These are phyloP conservation scores for Ramularia endophylla DNA, from an alignment of 2,329 filamentous ascomycete genomes.

Conservation along the genomic window DNA sequence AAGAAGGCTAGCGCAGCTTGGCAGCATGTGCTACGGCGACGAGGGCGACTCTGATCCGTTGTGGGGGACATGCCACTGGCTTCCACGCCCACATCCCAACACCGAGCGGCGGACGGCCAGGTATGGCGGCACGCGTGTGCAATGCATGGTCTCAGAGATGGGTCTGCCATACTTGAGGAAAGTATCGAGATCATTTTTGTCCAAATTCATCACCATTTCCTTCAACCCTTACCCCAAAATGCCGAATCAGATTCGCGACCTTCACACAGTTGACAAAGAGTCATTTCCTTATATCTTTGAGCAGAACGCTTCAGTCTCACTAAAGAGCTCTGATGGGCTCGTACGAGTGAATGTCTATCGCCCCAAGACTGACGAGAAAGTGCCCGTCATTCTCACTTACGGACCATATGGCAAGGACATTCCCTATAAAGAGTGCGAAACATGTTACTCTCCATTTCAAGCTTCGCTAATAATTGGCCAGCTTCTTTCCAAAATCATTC, in stretches of 20 bases:
- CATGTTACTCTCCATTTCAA: constrained; percentile 24
- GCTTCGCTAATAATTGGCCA: constrained; percentile 14
- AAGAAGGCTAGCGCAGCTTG: too few relatives aligned
- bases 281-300: constrained; percentile 30
- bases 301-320: constrained; percentile 26
- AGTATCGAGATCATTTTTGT: too few relatives aligned
- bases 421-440: constrained; percentile 48
- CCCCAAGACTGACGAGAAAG: constrained; percentile 31
- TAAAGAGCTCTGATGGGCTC: constrained; percentile 27
- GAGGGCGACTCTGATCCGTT: too few relatives aligned
- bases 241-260: constrained; percentile 29
- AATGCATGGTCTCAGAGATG: too few relatives aligned
- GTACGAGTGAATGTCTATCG: constrained; percentile 32
- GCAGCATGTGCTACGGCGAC: too few relatives aligned
- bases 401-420: constrained; percentile 72
- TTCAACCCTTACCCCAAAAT: too few relatives aligned
- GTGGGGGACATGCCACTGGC: too few relatives aligned
- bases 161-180: too few relatives aligned
- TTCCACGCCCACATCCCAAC: too few relatives aligned
- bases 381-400: constrained; percentile 63
- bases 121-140: too few relatives aligned
- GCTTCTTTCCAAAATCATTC: constrained; percentile 48
- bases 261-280: constrained; percentile 27
- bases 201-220: too few relatives aligned
- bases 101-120: too few relatives aligned